These are phyloP conservation scores for Nemophila menziesii DNA, from an alignment of 257 asterid genomes.

Conservation along the genomic window DNA sequence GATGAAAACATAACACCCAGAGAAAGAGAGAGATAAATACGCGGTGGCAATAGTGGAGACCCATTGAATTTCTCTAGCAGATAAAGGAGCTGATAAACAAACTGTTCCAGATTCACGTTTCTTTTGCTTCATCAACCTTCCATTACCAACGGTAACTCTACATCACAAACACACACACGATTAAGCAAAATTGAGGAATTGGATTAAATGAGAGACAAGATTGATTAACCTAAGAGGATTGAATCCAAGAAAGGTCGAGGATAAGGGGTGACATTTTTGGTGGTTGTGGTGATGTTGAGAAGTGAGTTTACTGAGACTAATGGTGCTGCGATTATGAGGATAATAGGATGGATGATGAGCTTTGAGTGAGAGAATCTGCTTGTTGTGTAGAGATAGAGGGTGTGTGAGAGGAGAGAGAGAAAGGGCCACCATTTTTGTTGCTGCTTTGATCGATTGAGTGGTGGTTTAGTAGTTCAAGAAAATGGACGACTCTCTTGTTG, in stretches of 20 bases:
- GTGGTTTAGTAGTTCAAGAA: no score
- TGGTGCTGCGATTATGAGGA: conserved; percentile 18
- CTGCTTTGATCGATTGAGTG: no score
- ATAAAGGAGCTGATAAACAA: conserved; percentile 46
- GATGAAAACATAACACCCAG: background rate
- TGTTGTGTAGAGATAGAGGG: conserved; percentile 12
- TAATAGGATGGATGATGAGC: conserved; percentile 8
- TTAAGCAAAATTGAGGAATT: background rate
- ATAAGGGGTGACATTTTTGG: conserved; percentile 15
- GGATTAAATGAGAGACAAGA: background rate
- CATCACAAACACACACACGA: conserved; percentile 8
- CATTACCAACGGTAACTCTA: conserved; percentile 25
- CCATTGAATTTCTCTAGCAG: conserved; percentile 61
- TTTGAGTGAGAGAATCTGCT: background rate
- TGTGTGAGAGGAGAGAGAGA: conserved; percentile 18
- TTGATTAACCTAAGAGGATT: conserved; percentile 31
- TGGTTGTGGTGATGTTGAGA: conserved; percentile 7
- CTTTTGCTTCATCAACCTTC: conserved; percentile 22
- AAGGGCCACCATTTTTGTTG: conserved; percentile 23
- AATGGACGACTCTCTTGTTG: no score
- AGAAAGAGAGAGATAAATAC: conserved; percentile 26
- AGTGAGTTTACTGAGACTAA: conserved; percentile 16
- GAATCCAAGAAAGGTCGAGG: conserved; percentile 17
- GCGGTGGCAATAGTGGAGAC: conserved; percentile 46
- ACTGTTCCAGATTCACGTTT: conserved; percentile 36